Evolutionary conservation across 495 filamentous ascomycete genomes (phyloP).

Genomic region (Chlorociboria aeruginascens): DNA sequence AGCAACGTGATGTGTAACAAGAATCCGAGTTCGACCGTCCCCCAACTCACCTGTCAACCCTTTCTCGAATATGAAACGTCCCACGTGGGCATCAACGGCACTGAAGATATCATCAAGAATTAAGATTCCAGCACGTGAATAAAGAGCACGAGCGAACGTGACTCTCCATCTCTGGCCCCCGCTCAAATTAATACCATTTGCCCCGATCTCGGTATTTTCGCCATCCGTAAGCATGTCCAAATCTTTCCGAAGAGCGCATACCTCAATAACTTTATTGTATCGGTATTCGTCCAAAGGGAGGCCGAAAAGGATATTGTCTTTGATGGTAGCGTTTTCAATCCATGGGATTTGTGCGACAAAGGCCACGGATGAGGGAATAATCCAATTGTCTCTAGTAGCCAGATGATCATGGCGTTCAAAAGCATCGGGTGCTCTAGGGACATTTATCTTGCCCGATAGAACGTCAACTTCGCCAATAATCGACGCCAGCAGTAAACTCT

Average conservation of each 20-base stretch:
- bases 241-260: constrained; percentile 64
- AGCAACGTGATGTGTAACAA: constrained; percentile 75
- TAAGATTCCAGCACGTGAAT: constrained; percentile 68
- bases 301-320: constrained; percentile 64
- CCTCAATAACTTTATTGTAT: constrained; percentile 52
- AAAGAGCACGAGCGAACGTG: constrained; percentile 66
- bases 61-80: constrained; percentile 62
- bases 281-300: constrained; percentile 51
- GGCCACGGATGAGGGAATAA: constrained; percentile 53
- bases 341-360: constrained; percentile 77
- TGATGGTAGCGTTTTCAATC: constrained; percentile 75
- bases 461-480: constrained; percentile 55
- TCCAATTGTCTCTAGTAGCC: constrained; percentile 57
- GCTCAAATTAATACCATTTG: constrained; percentile 74
- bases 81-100: constrained; percentile 61
- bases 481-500: constrained; percentile 52
- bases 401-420: constrained; percentile 39
- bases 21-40: constrained; percentile 57
- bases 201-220: constrained; percentile 67
- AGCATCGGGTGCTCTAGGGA: constrained; percentile 32
- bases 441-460: constrained; percentile 36
- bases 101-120: constrained; percentile 82
- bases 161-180: constrained; percentile 78
- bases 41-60: constrained; percentile 56
- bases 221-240: constrained; percentile 62